Conservation (phyloP, 345 rosid species). For the Hibiscus syriacus region DNA sequence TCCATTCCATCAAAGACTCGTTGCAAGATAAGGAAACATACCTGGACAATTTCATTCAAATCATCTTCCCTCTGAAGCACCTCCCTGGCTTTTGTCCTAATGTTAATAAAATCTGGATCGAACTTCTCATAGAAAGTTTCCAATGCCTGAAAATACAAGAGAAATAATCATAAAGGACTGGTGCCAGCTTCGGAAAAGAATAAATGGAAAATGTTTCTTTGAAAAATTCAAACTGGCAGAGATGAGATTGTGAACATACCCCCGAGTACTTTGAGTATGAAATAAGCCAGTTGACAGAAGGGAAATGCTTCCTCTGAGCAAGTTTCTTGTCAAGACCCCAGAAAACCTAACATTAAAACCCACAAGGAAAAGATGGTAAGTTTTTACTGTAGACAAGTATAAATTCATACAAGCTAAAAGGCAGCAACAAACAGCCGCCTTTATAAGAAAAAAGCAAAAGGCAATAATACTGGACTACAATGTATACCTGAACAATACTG, state of each 20-base stretch:
- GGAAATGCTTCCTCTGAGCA: too few species aligned
- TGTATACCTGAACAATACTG: conserved; percentile 91
- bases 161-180: neutral
- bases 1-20: neutral
- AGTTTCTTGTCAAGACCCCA: too few species aligned
- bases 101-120: too few species aligned
- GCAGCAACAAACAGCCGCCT: neutral
- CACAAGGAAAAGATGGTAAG: neutral
- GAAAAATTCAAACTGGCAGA: neutral
- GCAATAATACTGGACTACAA: neutral
- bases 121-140: too few species aligned
- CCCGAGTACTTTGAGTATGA: conserved; percentile 93
- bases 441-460: neutral
- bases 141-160: conserved; percentile 12
- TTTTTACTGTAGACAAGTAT: neutral
- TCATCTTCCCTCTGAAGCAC: too few species aligned
- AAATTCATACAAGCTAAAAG: neutral
- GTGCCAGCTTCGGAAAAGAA: neutral
- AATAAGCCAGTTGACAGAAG: too few species aligned
- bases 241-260: conserved; percentile 36
- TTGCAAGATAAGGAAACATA: neutral
- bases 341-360: conserved; percentile 61
- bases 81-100: too few species aligned
- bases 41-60: too few species aligned
- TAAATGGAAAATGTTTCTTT: neutral